phyloP scores from a whole-genome alignment of 371 early-diverging fungal genomes.

The Mucor plumbeus region DNA sequence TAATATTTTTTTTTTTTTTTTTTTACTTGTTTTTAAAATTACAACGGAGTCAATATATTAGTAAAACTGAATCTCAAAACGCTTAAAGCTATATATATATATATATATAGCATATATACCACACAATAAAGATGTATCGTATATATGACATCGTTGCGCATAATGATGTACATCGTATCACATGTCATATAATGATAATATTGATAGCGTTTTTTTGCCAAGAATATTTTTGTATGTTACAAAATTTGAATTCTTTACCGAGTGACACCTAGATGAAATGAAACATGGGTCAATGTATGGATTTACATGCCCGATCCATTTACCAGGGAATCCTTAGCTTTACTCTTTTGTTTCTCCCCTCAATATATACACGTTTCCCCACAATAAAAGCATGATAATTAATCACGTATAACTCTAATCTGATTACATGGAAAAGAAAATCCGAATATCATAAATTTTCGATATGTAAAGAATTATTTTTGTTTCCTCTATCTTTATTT shows the following conservation, averaged over 20 bases:
- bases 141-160: not conserved
- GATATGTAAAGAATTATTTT: no score
- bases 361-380: no score
- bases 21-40: not conserved
- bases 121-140: not conserved
- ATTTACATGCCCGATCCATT: not conserved
- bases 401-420: no score
- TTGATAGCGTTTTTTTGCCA: not conserved
- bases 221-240: no score
- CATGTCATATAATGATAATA: not conserved
- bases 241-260: not conserved
- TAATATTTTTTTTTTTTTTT: not conserved
- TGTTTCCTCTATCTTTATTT: no score
- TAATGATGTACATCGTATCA: not conserved
- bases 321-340: not conserved
- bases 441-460: no score
- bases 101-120: not conserved
- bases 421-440: no score
- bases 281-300: not conserved
- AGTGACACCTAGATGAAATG: not conserved
- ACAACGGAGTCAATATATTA: not conserved
- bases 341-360: no score
- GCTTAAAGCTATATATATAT: not conserved
- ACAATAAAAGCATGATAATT: no score
- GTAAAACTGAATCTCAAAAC: not conserved